Conservation (phyloP, 805 yeast species). For the Zygosaccharomyces siamensis region DNA sequence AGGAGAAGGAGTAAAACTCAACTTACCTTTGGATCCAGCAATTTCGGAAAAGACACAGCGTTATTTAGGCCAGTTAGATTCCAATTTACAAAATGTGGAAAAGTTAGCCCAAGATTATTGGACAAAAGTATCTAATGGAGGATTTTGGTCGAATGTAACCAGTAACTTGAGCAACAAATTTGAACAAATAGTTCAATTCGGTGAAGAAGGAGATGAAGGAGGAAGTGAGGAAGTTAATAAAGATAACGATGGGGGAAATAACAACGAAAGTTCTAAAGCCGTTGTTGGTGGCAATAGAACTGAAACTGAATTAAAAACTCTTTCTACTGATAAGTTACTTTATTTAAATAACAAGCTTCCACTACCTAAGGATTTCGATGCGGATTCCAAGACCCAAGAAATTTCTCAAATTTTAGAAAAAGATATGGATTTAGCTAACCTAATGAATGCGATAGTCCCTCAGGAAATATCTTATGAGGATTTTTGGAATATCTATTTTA, state of each 20-base stretch:
- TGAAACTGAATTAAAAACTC: conserved; percentile 56
- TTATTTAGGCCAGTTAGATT: conserved; percentile 66
- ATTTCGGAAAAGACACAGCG: conserved; percentile 47
- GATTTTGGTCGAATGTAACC: conserved; percentile 30
- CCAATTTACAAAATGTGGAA: conserved; percentile 70
- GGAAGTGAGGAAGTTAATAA: too few species aligned
- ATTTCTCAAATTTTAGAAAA: conserved; percentile 44
- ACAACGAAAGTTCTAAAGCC: conserved; percentile 24
- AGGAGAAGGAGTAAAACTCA: conserved; percentile 27
- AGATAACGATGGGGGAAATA: conserved; percentile 29
- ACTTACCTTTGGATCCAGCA: conserved; percentile 23
- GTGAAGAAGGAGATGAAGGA: conserved; percentile 6
- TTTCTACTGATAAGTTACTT: conserved; percentile 46
- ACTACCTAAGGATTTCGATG: conserved; percentile 34
- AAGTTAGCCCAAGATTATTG: conserved; percentile 50
- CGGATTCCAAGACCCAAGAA: conserved; percentile 46
- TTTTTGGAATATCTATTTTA: conserved; percentile 76
- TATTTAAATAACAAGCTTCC: conserved; percentile 35
- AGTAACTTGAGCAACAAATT: conserved; percentile 20
- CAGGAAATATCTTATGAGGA: conserved; percentile 48
- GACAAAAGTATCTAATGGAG: conserved; percentile 25
- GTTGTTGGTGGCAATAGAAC: conserved; percentile 49
- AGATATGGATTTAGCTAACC: conserved; percentile 47
- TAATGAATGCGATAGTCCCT: conserved; percentile 67
- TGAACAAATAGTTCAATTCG: conserved; percentile 21